Conservation (phyloP, 2,329 filamentous ascomycete genomes). For the Paraconiothyrium brasiliense region DNA sequence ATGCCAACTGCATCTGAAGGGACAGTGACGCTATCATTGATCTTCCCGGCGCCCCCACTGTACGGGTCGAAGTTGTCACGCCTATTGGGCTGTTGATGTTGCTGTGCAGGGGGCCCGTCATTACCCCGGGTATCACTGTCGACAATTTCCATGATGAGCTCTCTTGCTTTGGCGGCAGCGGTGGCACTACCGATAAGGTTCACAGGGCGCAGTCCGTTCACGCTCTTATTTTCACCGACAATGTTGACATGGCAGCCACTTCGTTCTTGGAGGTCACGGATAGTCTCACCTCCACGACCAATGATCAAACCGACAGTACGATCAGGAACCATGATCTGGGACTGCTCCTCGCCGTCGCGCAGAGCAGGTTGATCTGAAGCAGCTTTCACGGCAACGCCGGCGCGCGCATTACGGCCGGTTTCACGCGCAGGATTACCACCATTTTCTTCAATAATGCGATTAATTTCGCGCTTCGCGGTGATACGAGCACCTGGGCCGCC, state of each 20-base stretch:
- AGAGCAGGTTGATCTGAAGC: slow-evolving; percentile 58
- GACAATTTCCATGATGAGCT: slow-evolving; percentile 91
- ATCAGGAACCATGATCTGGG: slow-evolving; percentile 95
- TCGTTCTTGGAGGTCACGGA: slow-evolving; percentile 88
- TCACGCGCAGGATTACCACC: slow-evolving; percentile 62
- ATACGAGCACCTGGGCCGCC: slow-evolving; percentile 76
- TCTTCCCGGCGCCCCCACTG: slow-evolving; percentile 64
- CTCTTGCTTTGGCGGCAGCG: slow-evolving; percentile 80
- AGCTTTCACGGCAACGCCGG: slow-evolving; percentile 53
- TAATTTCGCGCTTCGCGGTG: slow-evolving; percentile 83
- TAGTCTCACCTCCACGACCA: slow-evolving; percentile 91
- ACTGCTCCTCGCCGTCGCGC: slow-evolving; percentile 82
- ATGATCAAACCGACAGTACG: slow-evolving; percentile 93
- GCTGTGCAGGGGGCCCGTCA: slow-evolving; percentile 44
- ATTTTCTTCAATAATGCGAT: slow-evolving; percentile 87
- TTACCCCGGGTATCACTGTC: slow-evolving; percentile 79
- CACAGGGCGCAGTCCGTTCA: slow-evolving; percentile 87
- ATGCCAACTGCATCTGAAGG: slow-evolving; percentile 93
- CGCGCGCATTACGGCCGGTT: slow-evolving; percentile 46
- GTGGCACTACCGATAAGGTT: slow-evolving; percentile 85
- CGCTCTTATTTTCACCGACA: slow-evolving; percentile 89
- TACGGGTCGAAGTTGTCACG: slow-evolving; percentile 51
- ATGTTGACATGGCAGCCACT: slow-evolving; percentile 97
- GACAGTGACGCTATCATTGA: slow-evolving; percentile 83
- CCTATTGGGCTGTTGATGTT: slow-evolving; percentile 34